These are phyloP conservation scores for Colletotrichum eremochloae DNA, from an alignment of 2,329 filamentous ascomycete genomes.

Conservation along the genomic window DNA sequence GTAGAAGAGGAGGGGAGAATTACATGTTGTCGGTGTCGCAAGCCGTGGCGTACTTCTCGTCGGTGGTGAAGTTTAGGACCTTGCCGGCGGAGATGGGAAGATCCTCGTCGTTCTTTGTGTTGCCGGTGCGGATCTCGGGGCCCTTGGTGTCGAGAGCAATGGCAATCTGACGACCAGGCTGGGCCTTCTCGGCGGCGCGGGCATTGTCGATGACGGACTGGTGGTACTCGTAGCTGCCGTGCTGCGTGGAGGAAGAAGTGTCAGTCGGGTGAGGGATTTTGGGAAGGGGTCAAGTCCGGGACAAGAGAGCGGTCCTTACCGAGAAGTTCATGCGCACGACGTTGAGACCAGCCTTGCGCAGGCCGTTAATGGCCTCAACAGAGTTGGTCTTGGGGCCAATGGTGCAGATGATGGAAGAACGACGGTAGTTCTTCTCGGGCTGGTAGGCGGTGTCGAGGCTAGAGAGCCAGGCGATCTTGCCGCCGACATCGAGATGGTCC, in stretches of 20 bases:
- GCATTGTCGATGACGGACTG: constrained; percentile 98
- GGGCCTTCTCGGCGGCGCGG: constrained; percentile 83
- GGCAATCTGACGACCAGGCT: constrained; percentile 88
- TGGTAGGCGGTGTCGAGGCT: constrained; percentile 89
- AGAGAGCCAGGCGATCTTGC: constrained; percentile 75
- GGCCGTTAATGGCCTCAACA: constrained; percentile 94
- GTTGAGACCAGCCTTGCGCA: constrained; percentile 92
- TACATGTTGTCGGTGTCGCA: constrained; percentile 96
- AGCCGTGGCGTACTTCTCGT: constrained; percentile 88
- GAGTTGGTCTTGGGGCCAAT: constrained; percentile 99
- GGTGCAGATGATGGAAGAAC: constrained; percentile 98
- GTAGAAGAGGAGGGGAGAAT: constrained; percentile 50
- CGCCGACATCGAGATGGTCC: constrained; percentile 86
- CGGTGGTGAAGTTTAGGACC: constrained; percentile 95
- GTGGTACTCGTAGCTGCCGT: constrained; percentile 96
- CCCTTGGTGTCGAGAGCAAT: constrained; percentile 88
- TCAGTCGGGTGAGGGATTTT: constrained; percentile 29
- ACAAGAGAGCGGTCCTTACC: constrained; percentile 16
- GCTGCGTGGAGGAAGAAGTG: constrained; percentile 49
- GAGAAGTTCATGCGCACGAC: constrained; percentile 99
- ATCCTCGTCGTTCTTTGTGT: constrained; percentile 87
- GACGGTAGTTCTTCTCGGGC: constrained; percentile 90
- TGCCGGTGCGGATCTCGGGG: constrained; percentile 72
- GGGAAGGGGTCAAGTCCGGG: background rate
- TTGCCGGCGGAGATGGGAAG: constrained; percentile 86